Base-by-base conservation (phyloP, 164 flowering plant genomes). In the Amborella trichopoda region DNA sequence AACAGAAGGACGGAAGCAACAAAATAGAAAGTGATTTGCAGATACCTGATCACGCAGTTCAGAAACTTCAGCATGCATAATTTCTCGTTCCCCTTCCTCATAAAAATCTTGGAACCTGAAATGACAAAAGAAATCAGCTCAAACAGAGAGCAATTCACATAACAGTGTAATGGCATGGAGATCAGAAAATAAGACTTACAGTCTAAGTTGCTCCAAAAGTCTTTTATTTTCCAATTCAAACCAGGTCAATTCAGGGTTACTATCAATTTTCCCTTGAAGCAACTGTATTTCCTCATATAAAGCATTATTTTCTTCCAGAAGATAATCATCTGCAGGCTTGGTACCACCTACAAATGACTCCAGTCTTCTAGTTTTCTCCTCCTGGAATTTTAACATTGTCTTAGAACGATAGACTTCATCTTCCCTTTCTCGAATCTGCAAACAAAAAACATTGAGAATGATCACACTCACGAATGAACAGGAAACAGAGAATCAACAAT, bases 31-130 rank as follows among this genome's bases (percentile, higher is more conserved):
- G n/a, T n/a, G n/a, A n/a, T n/a, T n/a, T n/a, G n/a, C n/a, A n/a
- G n/a, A n/a, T 33, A 79, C 90, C 87, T 81, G 77, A 40, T 74
- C 69, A 11, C 81, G 83, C 50, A 81, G 48, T 28, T 68, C 74
- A 23, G 84, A 72, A 55, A 85, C 53, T 62, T 79, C 95, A 65
- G 68, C 64, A 36, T 71, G 39, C 69, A 85, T 58, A 30, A 34
- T 62, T 56, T 79, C 90, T 41, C 80, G 66, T 45, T 81, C 85
- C 18, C 87, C 81, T 40, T 57, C 66, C 53, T 72, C 78, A 67
- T 77, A 75, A 55, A 75, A 78, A 45, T 64, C 72, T 50, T 81
- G 79, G 44, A 54, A 68, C 69, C 95, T 85, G n/a, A 20, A 26
- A 34, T 23, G 44, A 14, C 13, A 24, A 24, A 13, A 16, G 42